Evolutionary conservation across 306 rosid species (phyloP).

Genomic region (Sechiopsis laciniata): DNA sequence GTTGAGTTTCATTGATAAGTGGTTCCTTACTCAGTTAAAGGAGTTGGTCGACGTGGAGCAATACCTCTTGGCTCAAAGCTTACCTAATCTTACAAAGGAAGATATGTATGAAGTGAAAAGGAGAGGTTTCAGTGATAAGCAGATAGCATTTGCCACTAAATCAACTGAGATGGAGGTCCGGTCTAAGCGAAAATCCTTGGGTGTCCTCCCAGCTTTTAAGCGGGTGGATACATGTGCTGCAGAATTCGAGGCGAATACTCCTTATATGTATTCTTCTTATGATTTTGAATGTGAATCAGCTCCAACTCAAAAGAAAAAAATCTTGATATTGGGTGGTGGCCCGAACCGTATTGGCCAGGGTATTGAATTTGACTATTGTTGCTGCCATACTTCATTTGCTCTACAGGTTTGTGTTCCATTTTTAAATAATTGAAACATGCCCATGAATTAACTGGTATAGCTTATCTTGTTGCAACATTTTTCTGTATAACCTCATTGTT

Average conservation of each 20-base stretch:
- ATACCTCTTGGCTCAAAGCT: slow-evolving; percentile 49
- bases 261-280: slow-evolving; percentile 98
- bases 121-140: slow-evolving; percentile 95
- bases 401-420: slow-evolving; percentile 55
- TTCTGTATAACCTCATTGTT: background rate
- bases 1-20: slow-evolving; percentile 71
- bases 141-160: slow-evolving; percentile 88
- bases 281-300: slow-evolving; percentile 93
- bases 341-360: slow-evolving; percentile 99
- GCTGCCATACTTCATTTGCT: slow-evolving; percentile 91
- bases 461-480: slow-evolving; percentile 7
- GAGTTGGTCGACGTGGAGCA: slow-evolving; percentile 82
- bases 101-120: slow-evolving; percentile 83
- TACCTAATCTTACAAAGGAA: slow-evolving; percentile 53
- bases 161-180: slow-evolving; percentile 74
- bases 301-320: slow-evolving; percentile 75
- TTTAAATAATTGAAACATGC: background rate
- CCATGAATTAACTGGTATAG: background rate
- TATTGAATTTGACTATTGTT: slow-evolving; percentile 97
- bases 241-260: slow-evolving; percentile 94
- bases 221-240: slow-evolving; percentile 99
- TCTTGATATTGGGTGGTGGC: slow-evolving; percentile 91
- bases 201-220: slow-evolving; percentile 74
- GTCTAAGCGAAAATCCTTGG: slow-evolving; percentile 51
- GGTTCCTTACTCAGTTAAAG: slow-evolving; percentile 87